Percentiles rank a stretch among this genome's conserved stretches.
Conservation (phyloP, 345 rosid genomes). For the Arabidopsis suecica region DNA sequence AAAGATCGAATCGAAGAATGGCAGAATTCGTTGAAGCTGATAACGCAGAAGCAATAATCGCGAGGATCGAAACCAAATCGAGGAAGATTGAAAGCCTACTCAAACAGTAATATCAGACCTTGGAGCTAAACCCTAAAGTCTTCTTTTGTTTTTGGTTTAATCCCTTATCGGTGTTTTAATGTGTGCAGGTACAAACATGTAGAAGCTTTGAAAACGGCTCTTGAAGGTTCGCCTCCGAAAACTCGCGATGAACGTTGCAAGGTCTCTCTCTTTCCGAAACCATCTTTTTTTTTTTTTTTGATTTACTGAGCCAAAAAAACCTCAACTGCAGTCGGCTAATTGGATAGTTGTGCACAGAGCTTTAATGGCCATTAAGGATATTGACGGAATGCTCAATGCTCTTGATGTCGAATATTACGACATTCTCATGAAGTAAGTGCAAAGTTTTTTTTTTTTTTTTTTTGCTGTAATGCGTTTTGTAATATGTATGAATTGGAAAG, state of each 20-base stretch:
- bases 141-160: neutral
- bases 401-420: constrained; percentile 94
- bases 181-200: constrained; percentile 51
- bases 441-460: neutral
- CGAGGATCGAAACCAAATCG: constrained; percentile 90
- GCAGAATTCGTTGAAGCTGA: constrained; percentile 80
- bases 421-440: constrained; percentile 85
- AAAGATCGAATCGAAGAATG: constrained; percentile 60
- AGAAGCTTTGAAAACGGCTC: constrained; percentile 91
- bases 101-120: constrained; percentile 57
- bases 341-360: constrained; percentile 94
- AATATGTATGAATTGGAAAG: neutral
- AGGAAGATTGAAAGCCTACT: constrained; percentile 89
- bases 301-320: neutral
- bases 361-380: constrained; percentile 88
- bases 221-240: constrained; percentile 88
- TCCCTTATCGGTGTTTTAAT: constrained; percentile 22
- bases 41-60: constrained; percentile 88
- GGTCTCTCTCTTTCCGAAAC: constrained; percentile 47
- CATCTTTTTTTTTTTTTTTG: neutral
- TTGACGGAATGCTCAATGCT: constrained; percentile 77
- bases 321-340: constrained; percentile 68
- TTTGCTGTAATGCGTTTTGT: too few species aligned
- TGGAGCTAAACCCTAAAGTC: neutral
- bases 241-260: constrained; percentile 92